These are phyloP conservation scores for Drechslerella dactyloides DNA, from an alignment of 2,329 filamentous ascomycete species.

Conservation along the genomic window DNA sequence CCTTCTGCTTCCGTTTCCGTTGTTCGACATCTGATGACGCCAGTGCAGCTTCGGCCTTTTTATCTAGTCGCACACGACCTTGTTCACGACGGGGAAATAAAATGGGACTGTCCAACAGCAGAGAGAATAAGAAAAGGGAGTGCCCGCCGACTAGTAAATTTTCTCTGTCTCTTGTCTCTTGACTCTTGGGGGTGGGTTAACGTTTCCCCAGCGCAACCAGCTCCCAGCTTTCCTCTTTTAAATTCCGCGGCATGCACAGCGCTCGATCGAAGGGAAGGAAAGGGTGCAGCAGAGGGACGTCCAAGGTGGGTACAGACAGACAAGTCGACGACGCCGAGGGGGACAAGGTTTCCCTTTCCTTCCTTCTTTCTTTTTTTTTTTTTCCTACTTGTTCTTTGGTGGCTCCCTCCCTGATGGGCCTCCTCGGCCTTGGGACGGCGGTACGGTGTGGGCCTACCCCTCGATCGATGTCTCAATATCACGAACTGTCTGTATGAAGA, in stretches of 20 bases:
- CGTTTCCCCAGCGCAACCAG: neutral
- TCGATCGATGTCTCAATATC: conserved; percentile 12
- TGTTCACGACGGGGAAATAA: neutral
- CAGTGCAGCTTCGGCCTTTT: conserved; percentile 6
- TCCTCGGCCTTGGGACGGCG: too few relatives aligned
- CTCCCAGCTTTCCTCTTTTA: conserved; percentile 12
- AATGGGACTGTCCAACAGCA: neutral
- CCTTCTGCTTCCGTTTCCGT: neutral
- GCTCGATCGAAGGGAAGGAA: conserved; percentile 21
- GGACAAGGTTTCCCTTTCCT: conserved; percentile 6
- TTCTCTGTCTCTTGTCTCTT: conserved; percentile 4
- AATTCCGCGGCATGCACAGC: conserved; percentile 8
- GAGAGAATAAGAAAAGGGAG: neutral
- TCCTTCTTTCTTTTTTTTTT: neutral
- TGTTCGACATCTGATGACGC: neutral
- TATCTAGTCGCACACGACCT: neutral
- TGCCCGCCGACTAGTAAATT: neutral
- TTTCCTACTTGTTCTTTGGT: too few relatives aligned
- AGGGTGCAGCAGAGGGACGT: neutral
- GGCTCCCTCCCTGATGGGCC: neutral
- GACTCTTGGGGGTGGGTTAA: neutral
- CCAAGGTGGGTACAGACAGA: too few relatives aligned
- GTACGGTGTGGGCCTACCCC: neutral
- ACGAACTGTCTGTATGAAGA: conserved; percentile 10
- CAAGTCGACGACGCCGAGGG: neutral